Base-by-base conservation (phyloP, 176 grass and related monocot species). In the Stipa capillata region DNA sequence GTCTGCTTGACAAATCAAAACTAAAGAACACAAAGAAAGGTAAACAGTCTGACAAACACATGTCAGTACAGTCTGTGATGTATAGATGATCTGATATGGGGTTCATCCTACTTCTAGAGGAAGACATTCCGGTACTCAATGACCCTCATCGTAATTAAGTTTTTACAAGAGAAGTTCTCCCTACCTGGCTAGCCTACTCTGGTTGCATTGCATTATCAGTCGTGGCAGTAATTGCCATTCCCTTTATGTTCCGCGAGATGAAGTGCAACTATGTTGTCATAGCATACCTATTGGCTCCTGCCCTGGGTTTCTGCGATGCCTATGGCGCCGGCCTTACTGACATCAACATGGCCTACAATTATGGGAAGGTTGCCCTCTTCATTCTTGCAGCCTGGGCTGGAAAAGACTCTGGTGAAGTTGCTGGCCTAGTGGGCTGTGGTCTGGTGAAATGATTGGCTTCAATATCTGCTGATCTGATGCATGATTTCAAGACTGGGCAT, bases 281-380 rank as follows among this genome's bases (percentile, higher is more conserved):
- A 72, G 90, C 96, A 33, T 99, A 99, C 55, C 50, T 93, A 73
- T 73, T 99, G 32, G 96, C 96, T 28, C 96, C 96, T 11, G 79
- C 90, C 25, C 82, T 99, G n/a, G 90, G 96, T 31, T 99, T 99
- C 84, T 99, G 96, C 82, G 95, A 99, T 33, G 96, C 96, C 42
- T 99, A 99, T 49, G 96, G 96, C 3, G 79, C 96, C 3, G 96
- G 96, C 9, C 92, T 99, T 61, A 99, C 96, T 17, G 96, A 99
- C 62, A 99, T 99, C 23, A 94, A 94, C 76, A 95, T 99, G 96
- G 96, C 96, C 52, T 99, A 99, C 57, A 99, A 95, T 63, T 99
- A 99, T 81, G 92, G 92, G 60, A 99, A 99, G 71, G 86, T 99
- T 33, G 80, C 86, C 4, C 90, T 99, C 37, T 99, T 95, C 65